Evolutionary conservation across 1,284 basidiomycete species (phyloP).

Genomic region (Uromyces viciae-fabae): DNA sequence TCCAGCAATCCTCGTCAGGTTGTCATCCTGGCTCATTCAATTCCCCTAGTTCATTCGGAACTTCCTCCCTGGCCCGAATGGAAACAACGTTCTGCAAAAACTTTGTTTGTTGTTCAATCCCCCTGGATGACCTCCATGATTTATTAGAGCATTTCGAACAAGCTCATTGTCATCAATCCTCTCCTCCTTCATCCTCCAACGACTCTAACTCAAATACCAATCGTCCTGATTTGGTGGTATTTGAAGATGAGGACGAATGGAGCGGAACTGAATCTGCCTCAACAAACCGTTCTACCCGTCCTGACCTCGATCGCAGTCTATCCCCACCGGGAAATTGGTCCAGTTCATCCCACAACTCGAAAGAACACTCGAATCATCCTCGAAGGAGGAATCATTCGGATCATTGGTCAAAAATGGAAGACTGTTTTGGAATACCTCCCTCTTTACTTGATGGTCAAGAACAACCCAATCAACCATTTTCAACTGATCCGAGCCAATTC

Average conservation of each 20-base stretch:
- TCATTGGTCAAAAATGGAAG: neutral
- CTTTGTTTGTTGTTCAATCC: slow-evolving; percentile 39
- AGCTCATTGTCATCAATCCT: slow-evolving; percentile 17
- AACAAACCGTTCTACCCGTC: neutral
- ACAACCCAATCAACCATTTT: neutral
- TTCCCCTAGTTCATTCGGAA: slow-evolving; percentile 29
- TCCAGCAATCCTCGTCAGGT: slow-evolving; percentile 16
- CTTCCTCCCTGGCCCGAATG: slow-evolving; percentile 28
- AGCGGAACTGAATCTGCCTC: slow-evolving; percentile 16
- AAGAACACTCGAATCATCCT: neutral
- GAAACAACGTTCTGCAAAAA: slow-evolving; percentile 41
- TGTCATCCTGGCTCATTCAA: slow-evolving; percentile 30
- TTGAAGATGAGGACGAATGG: slow-evolving; percentile 42
- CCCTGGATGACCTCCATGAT: slow-evolving; percentile 23
- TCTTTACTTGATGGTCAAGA: slow-evolving; percentile 14
- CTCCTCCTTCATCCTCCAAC: neutral
- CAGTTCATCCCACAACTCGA: neutral
- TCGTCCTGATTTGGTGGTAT: slow-evolving; percentile 14
- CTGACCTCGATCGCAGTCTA: neutral
- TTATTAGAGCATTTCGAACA: slow-evolving; percentile 36
- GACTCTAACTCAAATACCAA: neutral
- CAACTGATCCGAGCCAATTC: neutral
- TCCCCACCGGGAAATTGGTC: neutral
- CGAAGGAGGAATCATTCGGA: neutral
- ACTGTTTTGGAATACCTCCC: slow-evolving; percentile 19